These are phyloP conservation scores for Ulmus americana DNA, from an alignment of 331 rosid genomes.

Conservation along the genomic window DNA sequence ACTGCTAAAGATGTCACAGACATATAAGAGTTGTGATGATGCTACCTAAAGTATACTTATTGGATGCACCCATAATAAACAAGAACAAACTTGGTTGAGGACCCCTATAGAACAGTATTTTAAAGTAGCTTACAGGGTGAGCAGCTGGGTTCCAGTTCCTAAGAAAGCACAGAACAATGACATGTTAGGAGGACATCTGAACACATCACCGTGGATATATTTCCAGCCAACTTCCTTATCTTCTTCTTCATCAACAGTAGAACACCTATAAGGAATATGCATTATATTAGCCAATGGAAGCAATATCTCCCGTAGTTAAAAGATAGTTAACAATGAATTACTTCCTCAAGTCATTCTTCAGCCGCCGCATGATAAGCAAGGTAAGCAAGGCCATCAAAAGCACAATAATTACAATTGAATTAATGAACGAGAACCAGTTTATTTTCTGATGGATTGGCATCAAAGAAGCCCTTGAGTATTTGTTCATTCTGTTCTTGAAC, in stretches of 20 bases:
- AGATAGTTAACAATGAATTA: slow-evolving; percentile 30
- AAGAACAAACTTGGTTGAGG: slow-evolving; percentile 16
- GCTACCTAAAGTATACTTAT: slow-evolving; percentile 14
- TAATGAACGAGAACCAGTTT: slow-evolving; percentile 79
- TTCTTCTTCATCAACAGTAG: slow-evolving; percentile 54
- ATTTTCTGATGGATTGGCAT: slow-evolving; percentile 48
- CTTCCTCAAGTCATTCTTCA: slow-evolving; percentile 74
- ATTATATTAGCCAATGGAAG: slow-evolving; percentile 23
- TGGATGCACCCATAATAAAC: slow-evolving; percentile 11
- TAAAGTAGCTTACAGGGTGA: slow-evolving; percentile 58
- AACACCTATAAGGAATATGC: slow-evolving; percentile 35
- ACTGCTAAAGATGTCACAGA: too few relatives aligned
- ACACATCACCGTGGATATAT: slow-evolving; percentile 66
- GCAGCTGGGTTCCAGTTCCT: slow-evolving; percentile 80
- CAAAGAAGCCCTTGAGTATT: slow-evolving; percentile 56
- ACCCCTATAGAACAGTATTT: slow-evolving; percentile 9
- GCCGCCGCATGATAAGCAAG: slow-evolving; percentile 52
- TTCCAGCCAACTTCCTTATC: slow-evolving; percentile 84
- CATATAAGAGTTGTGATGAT: neutral
- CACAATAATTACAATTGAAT: slow-evolving; percentile 56
- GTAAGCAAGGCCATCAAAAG: slow-evolving; percentile 72
- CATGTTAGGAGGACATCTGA: slow-evolving; percentile 64
- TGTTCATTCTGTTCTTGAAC: slow-evolving; percentile 65
- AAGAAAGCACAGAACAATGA: slow-evolving; percentile 65
- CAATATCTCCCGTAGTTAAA: slow-evolving; percentile 12